These are phyloP conservation scores for Zoysia japonica DNA, from an alignment of 176 grass and related monocot genomes.

Conservation along the genomic window DNA sequence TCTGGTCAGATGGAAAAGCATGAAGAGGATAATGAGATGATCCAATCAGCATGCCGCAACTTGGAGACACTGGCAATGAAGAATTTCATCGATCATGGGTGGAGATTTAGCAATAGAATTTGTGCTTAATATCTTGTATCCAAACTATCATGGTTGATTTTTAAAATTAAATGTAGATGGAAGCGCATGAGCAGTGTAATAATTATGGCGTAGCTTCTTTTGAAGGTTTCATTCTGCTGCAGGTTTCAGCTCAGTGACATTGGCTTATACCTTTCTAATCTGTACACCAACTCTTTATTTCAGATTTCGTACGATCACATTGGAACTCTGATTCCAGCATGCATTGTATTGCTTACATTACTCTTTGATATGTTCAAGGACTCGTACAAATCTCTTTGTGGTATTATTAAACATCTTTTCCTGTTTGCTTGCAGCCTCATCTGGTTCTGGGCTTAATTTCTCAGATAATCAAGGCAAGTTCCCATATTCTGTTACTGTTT, in stretches of 20 bases:
- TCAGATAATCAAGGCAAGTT: constrained; percentile 88
- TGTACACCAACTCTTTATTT: constrained; percentile 1
- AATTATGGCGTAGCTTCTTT: too few relatives aligned
- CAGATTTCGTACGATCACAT: not conserved
- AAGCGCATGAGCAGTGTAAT: too few relatives aligned
- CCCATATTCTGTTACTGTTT: constrained; percentile 32
- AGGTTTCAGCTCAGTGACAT: not conserved
- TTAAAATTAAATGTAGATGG: too few relatives aligned
- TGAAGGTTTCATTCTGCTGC: not conserved
- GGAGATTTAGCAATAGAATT: too few relatives aligned
- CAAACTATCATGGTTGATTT: too few relatives aligned
- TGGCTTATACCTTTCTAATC: not conserved
- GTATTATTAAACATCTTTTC: constrained; percentile 19
- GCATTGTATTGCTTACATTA: constrained; percentile 18
- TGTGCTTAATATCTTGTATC: too few relatives aligned
- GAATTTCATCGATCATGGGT: too few relatives aligned
- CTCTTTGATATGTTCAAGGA: constrained; percentile 23
- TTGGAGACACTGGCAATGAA: too few relatives aligned
- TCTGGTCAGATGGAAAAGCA: too few relatives aligned
- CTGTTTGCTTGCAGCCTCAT: constrained; percentile 73
- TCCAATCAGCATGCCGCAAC: too few relatives aligned
- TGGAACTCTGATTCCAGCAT: not conserved
- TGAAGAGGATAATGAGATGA: too few relatives aligned
- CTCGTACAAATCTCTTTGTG: not conserved
- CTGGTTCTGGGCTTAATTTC: constrained; percentile 96